These are phyloP conservation scores for Pulicaria dysenterica DNA, from an alignment of 129 eudicot species.

Conservation along the genomic window DNA sequence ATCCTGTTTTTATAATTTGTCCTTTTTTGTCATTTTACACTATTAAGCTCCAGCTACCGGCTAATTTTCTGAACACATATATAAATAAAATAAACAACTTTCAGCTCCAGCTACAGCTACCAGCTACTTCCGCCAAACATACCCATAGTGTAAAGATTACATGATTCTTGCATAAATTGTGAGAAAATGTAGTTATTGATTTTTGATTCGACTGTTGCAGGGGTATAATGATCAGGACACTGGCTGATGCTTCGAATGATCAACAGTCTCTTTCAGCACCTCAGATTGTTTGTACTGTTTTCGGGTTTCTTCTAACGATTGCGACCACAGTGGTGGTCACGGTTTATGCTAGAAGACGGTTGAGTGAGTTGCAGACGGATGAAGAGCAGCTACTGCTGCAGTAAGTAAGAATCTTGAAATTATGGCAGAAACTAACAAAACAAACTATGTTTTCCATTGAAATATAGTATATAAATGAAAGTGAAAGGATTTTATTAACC, in stretches of 20 bases:
- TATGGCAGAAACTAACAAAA: conserved; percentile 30
- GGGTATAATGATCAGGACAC: conserved; percentile 74
- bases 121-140: too few species aligned
- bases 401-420: conserved; percentile 23
- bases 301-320: conserved; percentile 60
- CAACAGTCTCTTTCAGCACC: conserved; percentile 55
- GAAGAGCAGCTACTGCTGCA: conserved; percentile 66
- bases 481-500: conserved; percentile 6
- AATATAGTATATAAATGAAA: conserved; percentile 23
- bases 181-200: neutral
- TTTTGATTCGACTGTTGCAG: conserved; percentile 38
- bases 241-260: conserved; percentile 80
- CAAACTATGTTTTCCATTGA: conserved; percentile 28
- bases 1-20: too few species aligned
- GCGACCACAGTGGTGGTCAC: conserved; percentile 66
- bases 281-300: conserved; percentile 60
- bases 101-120: too few species aligned
- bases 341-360: conserved; percentile 66
- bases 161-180: neutral
- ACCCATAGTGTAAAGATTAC: neutral
- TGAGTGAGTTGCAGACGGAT: conserved; percentile 65
- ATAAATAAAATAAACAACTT: too few species aligned
- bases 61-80: too few species aligned
- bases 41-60: too few species aligned
- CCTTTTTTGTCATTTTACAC: too few species aligned